Evolutionary conservation across 805 yeast species (phyloP).

Genomic region (Myxozyma nipponensis): DNA sequence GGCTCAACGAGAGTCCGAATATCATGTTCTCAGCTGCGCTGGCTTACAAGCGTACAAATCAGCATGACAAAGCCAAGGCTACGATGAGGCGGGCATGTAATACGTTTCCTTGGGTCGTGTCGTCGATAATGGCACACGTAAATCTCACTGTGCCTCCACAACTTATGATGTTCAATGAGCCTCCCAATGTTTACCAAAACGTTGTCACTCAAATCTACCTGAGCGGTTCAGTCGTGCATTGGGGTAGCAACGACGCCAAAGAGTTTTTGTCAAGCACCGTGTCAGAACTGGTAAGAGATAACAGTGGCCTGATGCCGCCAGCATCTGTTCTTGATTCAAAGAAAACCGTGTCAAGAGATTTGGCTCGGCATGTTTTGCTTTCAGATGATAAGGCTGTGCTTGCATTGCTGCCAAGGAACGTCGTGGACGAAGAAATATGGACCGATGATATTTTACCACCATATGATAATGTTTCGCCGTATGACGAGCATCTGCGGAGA

Average conservation of each 20-base stretch:
- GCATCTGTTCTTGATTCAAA: conserved; percentile 3
- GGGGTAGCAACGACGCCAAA: conserved; percentile 26
- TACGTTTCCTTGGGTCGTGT: conserved; percentile 57
- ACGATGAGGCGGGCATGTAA: conserved; percentile 51
- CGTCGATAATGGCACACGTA: conserved; percentile 47
- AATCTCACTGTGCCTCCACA: conserved; percentile 29
- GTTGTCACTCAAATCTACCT: conserved; percentile 27
- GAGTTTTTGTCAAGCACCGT: conserved; percentile 15
- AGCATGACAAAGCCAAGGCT: conserved; percentile 44
- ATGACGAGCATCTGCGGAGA: conserved; percentile 5
- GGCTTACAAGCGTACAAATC: conserved; percentile 47
- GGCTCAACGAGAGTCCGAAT: conserved; percentile 70
- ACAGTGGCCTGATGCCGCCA: conserved; percentile 11
- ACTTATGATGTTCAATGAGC: conserved; percentile 14
- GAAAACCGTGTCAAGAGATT: conserved; percentile 18
- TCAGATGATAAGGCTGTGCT: conserved; percentile 29
- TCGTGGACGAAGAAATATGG: conserved; percentile 25
- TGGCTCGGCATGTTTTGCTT: conserved; percentile 31
- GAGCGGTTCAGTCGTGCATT: conserved; percentile 27
- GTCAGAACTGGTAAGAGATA: background rate
- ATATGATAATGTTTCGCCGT: conserved; percentile 29
- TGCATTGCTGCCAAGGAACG: conserved; percentile 26
- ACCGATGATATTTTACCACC: conserved; percentile 32
- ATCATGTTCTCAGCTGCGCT: conserved; percentile 61
- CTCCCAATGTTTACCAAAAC: conserved; percentile 25